Evolutionary conservation across 192 early-diverging fungal genomes (phyloP), one percentile per base, ranked within the genome.

Genomic region (Phycomyces blakesleeanus): DNA sequence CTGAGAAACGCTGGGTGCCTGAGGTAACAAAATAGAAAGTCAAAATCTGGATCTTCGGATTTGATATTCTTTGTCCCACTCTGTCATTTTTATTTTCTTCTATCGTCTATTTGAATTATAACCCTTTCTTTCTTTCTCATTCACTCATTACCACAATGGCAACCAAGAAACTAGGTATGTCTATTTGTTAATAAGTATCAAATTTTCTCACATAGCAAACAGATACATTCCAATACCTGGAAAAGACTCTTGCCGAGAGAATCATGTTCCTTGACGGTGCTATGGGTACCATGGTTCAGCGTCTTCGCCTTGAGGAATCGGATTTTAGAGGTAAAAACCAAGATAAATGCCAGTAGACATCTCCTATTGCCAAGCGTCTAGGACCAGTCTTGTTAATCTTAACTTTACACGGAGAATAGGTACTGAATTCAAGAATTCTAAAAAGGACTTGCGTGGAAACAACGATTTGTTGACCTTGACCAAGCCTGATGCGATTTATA

Each of bases 251-350:
- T 55, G 77, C 76, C 59, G 80, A 90, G 79, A 82, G 93, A 57
- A 96, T 98, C 77, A 93, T 98, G 89, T 95, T 90, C 80, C 85
- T 98, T 51, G 95, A 98, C 72, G 95, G 94, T 55, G 94, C 89
- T n/a, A 96, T 97, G 94, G 93, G 93, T 50, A 91, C 90, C 41
- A 83, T 91, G 87, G 90, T 98, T 67, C 95, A 98, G 68, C 76
- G 85, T 37, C 84, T 91, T 55, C 78, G 81, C 21, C 83, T 98
- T 14, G 76, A 82, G 18, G 95, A 98, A 73, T 83, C 79, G 10
- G 90, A 95, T 70, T 96, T 98, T 65, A 78, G 95, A 68, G 87
- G 87, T 81, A 68, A 51, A 26, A 15, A 8, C 0, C 25, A 57
- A 63, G 15, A n/a, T n/a, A n/a, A n/a, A n/a, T n/a, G n/a, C n/a